Percentiles rank a stretch among this genome's conserved stretches.
These are phyloP conservation scores for Populus hybrid DNA, from an alignment of 441 rosid species.

Conservation along the genomic window DNA sequence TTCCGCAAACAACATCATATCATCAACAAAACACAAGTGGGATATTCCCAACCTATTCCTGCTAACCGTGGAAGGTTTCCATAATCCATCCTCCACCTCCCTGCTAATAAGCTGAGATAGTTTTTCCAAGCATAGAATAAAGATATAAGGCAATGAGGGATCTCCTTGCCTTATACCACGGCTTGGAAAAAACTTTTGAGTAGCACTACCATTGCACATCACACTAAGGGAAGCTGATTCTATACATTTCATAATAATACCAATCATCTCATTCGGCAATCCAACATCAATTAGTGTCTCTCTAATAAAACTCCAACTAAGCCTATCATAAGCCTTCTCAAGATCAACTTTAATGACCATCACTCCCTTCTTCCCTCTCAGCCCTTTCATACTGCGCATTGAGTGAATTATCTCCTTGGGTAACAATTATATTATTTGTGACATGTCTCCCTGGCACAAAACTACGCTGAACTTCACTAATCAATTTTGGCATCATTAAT, in stretches of 20 bases:
- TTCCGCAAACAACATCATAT: constrained; percentile 1
- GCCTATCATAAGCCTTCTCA: neutral
- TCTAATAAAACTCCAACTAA: neutral
- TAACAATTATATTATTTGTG: neutral
- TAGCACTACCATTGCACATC: neutral
- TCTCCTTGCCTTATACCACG: neutral
- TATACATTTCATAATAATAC: neutral
- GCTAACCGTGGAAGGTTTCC: neutral
- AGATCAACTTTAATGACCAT: neutral
- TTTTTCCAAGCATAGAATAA: neutral
- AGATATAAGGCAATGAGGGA: neutral
- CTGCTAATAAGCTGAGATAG: neutral
- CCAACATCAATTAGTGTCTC: neutral
- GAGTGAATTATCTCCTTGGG: neutral
- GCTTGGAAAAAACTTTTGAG: neutral
- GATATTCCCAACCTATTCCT: neutral
- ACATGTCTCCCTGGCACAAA: neutral
- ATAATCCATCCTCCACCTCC: no score
- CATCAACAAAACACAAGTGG: constrained; percentile 4
- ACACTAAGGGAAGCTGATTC: neutral
- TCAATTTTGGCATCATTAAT: neutral
- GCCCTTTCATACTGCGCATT: neutral
- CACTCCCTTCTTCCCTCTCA: neutral
- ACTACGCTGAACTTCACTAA: neutral
- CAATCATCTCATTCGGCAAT: neutral